Base-by-base conservation (phyloP, 768 basidiomycete genomes). In the Boletus rubescentipes region DNA sequence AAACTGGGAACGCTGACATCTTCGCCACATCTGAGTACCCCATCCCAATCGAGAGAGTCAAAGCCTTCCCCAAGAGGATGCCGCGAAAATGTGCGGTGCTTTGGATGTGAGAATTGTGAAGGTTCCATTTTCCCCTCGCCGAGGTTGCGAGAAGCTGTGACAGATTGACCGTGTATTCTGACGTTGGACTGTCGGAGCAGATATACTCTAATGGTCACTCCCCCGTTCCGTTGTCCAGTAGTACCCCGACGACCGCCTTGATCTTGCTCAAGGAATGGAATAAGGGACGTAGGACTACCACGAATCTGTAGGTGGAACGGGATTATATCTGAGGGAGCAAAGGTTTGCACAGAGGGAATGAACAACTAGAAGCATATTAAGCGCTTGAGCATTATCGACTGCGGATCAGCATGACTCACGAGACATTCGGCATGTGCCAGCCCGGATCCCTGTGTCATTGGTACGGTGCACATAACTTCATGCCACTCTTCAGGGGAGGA, bases 221-320 rank as follows among this genome's bases (percentile, higher is more conserved):
- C 64, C 30, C 50, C 63, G 26, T 36, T 53, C 15, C 37, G 26
- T 42, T 57, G 49, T 5, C 45, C 23, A 23, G 36, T 46, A 23
- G 34, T 32, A 23, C 52, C 49, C 31, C 38, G 50, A 18, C 34
- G 7, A 18, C 12, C 15, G 14, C 35, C 51, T 30, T 35, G 50
- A 9, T 56, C 55, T 37, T 68, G 61, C 31, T 61, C 56, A 54
- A 84, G 63, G 59, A 85, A 77, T 16, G 77, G 75, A 20, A 67
- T 70, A 9, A 86, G 72, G 2, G 81, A 78, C 20, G 71, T 61
- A 2, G 74, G 57, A 18, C 72, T 71, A 10, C 78, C 84, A 29
- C 74, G 74, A 34, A 88, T 72, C 58, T 87, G 87, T 16, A 89
- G 62, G 60, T 86, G 83, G 66, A 87, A 83, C 8, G 85, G 84